Evolutionary conservation across 2,329 filamentous ascomycete species (phyloP).

Genomic region (Cercospora canescens): DNA sequence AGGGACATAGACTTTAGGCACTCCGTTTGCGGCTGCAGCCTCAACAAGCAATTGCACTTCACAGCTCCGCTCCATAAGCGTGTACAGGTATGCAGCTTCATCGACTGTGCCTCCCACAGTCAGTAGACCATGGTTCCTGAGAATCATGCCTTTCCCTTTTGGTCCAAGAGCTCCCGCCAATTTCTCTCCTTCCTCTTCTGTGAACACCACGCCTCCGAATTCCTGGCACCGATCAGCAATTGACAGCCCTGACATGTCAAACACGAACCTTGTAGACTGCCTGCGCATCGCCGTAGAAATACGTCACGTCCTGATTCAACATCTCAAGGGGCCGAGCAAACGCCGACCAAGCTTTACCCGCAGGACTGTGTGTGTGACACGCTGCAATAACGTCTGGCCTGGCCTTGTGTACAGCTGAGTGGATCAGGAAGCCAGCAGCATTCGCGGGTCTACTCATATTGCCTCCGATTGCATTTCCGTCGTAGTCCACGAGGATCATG

Average conservation of each 20-base stretch:
- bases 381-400: conserved; percentile 68
- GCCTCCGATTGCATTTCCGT: conserved; percentile 64
- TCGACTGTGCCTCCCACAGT: conserved; percentile 72
- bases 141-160: conserved; percentile 62
- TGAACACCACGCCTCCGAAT: conserved; percentile 65
- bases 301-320: conserved; percentile 67
- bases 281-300: conserved; percentile 63
- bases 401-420: conserved; percentile 68
- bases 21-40: conserved; percentile 59
- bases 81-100: conserved; percentile 71
- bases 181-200: conserved; percentile 62
- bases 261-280: conserved; percentile 55
- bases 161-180: conserved; percentile 64
- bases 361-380: conserved; percentile 67
- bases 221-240: conserved; percentile 36
- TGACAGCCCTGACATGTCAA: background rate
- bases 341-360: conserved; percentile 67
- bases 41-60: conserved; percentile 68
- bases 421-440: conserved; percentile 69
- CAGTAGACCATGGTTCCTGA: conserved; percentile 71
- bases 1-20: conserved; percentile 55
- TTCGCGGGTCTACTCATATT: conserved; percentile 63
- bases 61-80: conserved; percentile 67
- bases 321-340: conserved; percentile 68
- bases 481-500: conserved; percentile 65